Conservation (phyloP, 306 rosid genomes). For the Ziziphus jujuba region DNA sequence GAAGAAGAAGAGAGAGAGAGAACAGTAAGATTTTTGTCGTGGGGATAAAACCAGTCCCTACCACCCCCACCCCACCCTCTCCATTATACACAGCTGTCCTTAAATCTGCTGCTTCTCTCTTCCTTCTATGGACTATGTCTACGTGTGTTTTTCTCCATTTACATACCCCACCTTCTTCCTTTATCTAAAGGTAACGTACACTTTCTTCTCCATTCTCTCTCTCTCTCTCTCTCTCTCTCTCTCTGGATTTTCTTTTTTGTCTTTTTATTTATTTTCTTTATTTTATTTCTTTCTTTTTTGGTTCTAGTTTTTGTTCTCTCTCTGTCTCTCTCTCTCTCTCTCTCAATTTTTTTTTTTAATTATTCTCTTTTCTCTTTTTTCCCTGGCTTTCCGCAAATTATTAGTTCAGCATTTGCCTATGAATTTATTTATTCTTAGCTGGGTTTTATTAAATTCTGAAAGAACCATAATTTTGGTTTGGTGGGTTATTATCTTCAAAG, state of each 20-base stretch:
- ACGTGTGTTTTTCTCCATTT: neutral
- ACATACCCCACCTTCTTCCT: constrained; percentile 3
- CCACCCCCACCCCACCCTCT: constrained; percentile 29
- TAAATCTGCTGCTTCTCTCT: neutral
- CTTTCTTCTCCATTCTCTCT: neutral
- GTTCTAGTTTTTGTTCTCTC: neutral
- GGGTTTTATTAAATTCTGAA: no score
- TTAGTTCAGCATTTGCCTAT: no score
- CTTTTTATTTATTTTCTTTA: neutral
- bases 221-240: no score
- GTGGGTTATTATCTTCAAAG: no score
- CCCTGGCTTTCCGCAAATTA: neutral
- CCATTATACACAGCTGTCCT: constrained; percentile 37
- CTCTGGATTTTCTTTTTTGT: neutral
- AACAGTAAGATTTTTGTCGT: constrained; percentile 43
- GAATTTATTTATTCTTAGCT: no score
- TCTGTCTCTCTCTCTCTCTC: neutral
- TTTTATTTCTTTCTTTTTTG: neutral
- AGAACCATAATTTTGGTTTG: no score
- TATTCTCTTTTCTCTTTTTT: constrained; percentile 6
- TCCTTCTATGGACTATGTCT: no score
- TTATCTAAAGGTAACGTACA: constrained; percentile 30
- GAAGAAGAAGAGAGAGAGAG: no score
- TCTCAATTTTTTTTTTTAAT: neutral
- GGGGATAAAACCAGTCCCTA: constrained; percentile 56